These are phyloP conservation scores for Nymphaea thermarum DNA, from an alignment of 164 flowering plant genomes.

Conservation along the genomic window DNA sequence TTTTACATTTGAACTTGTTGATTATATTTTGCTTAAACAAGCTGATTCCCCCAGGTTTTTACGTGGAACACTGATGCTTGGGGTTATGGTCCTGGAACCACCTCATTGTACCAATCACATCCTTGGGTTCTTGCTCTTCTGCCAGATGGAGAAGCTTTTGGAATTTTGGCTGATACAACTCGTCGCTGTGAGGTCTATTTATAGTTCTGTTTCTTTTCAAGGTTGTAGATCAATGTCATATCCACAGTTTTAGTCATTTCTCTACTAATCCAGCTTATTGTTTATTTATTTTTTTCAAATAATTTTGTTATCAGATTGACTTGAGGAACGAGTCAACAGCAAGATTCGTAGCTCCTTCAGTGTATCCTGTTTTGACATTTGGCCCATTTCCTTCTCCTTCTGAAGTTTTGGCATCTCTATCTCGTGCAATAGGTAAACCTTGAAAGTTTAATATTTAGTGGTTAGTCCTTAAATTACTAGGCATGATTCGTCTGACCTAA, in stretches of 20 bases:
- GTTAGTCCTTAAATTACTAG: no score
- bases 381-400: constrained; percentile 84
- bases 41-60: not conserved
- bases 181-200: not conserved
- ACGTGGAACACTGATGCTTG: constrained; percentile 3
- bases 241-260: not conserved
- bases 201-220: not conserved
- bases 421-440: constrained; percentile 71
- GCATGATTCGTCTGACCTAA: no score
- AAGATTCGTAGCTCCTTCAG: constrained; percentile 40
- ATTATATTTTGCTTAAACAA: not conserved
- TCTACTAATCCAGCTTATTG: not conserved
- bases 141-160: constrained; percentile 1
- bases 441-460: not conserved
- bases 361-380: constrained; percentile 80
- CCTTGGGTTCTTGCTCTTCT: constrained; percentile 4
- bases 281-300: not conserved
- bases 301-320: constrained; percentile 48
- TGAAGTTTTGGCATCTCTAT: constrained; percentile 51
- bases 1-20: not conserved
- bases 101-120: constrained; percentile 4
- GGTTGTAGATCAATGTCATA: not conserved
- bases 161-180: constrained; percentile 3
- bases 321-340: constrained; percentile 51
- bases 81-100: constrained; percentile 2